Base-by-base conservation (phyloP, 2,329 filamentous ascomycete species). In the Trichoderma cornu-damae region DNA sequence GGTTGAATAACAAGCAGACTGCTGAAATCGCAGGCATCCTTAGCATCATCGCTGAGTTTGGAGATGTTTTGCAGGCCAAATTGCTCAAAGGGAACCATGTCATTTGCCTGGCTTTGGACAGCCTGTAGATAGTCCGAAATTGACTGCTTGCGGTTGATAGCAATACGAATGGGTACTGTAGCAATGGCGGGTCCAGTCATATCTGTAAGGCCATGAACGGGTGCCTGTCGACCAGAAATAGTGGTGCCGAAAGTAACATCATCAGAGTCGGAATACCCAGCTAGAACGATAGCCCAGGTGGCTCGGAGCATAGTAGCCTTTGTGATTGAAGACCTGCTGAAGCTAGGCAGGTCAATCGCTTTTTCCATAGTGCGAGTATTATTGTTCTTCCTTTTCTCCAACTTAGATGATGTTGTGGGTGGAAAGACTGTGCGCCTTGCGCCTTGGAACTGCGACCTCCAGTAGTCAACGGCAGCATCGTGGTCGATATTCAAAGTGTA, bases 21-120 rank as follows among this genome's bases (percentile, higher is more conserved):
- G 14, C 57, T 55, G 38, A 66, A 65, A 9, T 64, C 51, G 50
- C 60, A 63, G 20, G 63, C 63, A 20, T 55, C 57, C 12, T 58
- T 53, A 3, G 59, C 56, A 20, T 44, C 59, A 11, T 51, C n/a
- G 48, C 50, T 61, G 2, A 65, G 26, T 42, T 60, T 60, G 8
- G 54, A 43, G 14, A 68, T 66, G n/a, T 64, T 59, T 50, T 65
- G 66, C 44, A 68, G 46, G 9, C 66, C 66, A 7, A 43, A 60
- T 7, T 66, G 63, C 40, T 67, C 60, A 35, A 60, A 63, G 0
- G 59, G 44, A 8, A 66, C 49, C 60, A 66, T 64, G n/a, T 61
- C 57, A 26, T 50, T 59, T 28, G 60, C 55, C 9, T 61, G 58
- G 4, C 20, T 44, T 35, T 64, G 62, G 14, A 63, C 47, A 6